Evolutionary conservation across 441 rosid species (phyloP), one percentile per base, ranked within the genome.

Genomic region (Arabidopsis hybrid): DNA sequence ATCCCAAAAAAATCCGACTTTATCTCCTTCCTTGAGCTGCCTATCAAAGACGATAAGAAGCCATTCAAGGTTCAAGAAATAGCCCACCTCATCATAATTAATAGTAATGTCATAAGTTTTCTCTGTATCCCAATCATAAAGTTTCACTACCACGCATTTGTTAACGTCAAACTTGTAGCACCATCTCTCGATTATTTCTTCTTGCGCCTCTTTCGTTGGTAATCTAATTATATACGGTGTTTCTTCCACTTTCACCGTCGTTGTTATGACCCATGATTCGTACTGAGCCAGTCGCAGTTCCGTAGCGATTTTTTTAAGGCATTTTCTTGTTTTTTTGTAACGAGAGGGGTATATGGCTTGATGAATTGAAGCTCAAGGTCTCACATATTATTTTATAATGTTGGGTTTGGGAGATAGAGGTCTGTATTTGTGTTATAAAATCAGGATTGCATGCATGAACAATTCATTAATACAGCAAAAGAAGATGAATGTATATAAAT

Each of bases 161-260:
- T 13, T 6, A 43, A 1, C 0, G 14, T 0, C 16, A 43, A 43
- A 13, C 49, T 5, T 43, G 49, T 42, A 12, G 49, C 49, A 5
- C 49, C 49, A 43, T 13, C 49, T 43, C 49, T n/a, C 49, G 49
- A 43, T 43, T 43, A 43, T 43, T 13, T 43, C 49, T n/a, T 43
- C 16, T 13, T 13, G 49, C 12, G 7, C 5, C 49, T 43, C 49
- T 43, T 43, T 43, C 16, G 49, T 5, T 43, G 47, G 47, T 43
- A 43, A 43, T 43, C 47, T 14, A 43, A 43, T 43, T 1, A 5
- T 13, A 43, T 5, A 10, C 0, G 12, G 6, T 13, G 6, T 12
- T 12, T 43, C 47, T 12, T 13, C 13, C 14, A 12, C 7, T 12
- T 5, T 1, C 16, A 43, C 1, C 47, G 47, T 43, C 47, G 12